Conservation (phyloP, 768 basidiomycete species). For the Asterophora parasitica region DNA sequence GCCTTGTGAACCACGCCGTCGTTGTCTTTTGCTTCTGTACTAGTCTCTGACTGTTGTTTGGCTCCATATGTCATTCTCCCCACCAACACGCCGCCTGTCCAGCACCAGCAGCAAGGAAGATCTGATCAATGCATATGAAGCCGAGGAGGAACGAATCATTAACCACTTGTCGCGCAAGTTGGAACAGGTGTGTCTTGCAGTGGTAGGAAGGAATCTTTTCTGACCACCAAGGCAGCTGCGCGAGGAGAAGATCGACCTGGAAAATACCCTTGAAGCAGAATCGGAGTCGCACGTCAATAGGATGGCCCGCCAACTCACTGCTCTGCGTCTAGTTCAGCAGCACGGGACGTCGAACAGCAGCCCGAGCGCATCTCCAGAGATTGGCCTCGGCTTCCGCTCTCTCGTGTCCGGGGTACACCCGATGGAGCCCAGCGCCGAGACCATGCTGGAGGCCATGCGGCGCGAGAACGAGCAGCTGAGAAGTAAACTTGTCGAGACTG, state of each 20-base stretch:
- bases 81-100: conserved; percentile 57
- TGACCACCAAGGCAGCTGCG: conserved; percentile 46
- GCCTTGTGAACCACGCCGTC: conserved; percentile 6
- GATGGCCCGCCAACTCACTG: conserved; percentile 65
- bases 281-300: conserved; percentile 82
- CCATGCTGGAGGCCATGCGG: conserved; percentile 71
- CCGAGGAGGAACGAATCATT: conserved; percentile 86
- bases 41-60: background rate
- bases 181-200: conserved; percentile 55
- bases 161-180: conserved; percentile 79
- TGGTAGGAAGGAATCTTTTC: background rate
- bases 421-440: conserved; percentile 41
- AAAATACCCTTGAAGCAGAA: conserved; percentile 80
- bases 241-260: conserved; percentile 80
- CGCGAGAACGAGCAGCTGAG: conserved; percentile 77
- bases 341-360: conserved; percentile 21
- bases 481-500: conserved; percentile 62
- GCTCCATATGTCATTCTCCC: conserved; percentile 39
- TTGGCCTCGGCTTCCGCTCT: conserved; percentile 24
- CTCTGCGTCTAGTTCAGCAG: conserved; percentile 56
- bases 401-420: conserved; percentile 24
- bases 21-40: background rate
- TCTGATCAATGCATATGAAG: conserved; percentile 85
- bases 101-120: conserved; percentile 60
- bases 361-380: conserved; percentile 29